Evolutionary conservation across 2,329 filamentous ascomycete species (phyloP), one percentile per base, ranked within the genome.

Genomic region (Fusarium chuoi): DNA sequence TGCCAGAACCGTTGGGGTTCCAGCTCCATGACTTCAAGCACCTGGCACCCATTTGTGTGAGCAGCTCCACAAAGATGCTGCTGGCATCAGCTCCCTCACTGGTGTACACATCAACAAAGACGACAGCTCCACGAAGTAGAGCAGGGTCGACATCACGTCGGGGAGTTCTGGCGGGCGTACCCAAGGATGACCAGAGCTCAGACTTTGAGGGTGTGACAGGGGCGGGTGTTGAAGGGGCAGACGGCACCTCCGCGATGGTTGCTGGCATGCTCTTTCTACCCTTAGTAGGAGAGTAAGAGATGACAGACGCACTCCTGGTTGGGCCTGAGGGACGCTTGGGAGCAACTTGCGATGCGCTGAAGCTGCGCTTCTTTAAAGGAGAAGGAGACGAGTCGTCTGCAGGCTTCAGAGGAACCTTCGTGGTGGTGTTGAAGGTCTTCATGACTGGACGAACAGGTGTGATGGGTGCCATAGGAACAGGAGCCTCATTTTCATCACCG

Each of bases 61-160:
- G 87, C 12, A 97, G 87, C 75, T 95, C 93, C 22, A 94, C 88
- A 79, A 97, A 97, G 64, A 96, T 90, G n/a, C 88, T 88, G 78
- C 92, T 94, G 13, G 93, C 93, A 81, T 96, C 93, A 30, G 91
- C 91, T 11, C 94, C 94, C 77, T 96, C 93, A 14, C 89, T 93
- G 2, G 93, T 95, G 79, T 94, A 90, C 6, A 97, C 94, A 80
- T 98, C 94, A 5, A 96, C 93, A 79, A 91, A 94, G 9, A 96
- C 93, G 7, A 94, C 89, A 22, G 91, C 93, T 4, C 94, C 94
- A 26, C 88, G 87, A 7, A 96, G 86, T 7, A 93, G 80, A 1
- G 80, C 78, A 7, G 86, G 81, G 73, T 90, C 84, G 15, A 90
- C 73, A 61, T 91, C 87, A 4, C 84, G 84, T 11, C 87, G 86